Conservation (phyloP, 1,284 basidiomycete species). For the Apiotrichum sp. region DNA sequence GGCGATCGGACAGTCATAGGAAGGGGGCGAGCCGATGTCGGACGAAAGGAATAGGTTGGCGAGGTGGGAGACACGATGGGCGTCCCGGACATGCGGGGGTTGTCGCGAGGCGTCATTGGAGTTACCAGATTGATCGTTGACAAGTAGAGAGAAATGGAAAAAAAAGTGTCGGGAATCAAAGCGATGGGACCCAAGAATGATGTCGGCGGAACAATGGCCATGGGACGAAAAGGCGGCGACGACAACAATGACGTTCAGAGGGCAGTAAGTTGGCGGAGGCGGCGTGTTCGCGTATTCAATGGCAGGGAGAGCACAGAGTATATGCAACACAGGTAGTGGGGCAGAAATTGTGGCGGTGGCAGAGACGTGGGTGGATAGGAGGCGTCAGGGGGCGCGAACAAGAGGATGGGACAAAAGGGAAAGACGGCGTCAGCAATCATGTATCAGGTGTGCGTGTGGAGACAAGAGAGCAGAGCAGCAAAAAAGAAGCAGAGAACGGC, state of each 20-base stretch:
- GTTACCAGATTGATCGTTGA: too few species aligned
- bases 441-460: neutral
- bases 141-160: too few species aligned
- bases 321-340: neutral
- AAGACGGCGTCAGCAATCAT: neutral
- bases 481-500: too few species aligned
- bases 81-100: neutral
- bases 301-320: neutral
- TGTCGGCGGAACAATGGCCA: too few species aligned
- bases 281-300: too few species aligned
- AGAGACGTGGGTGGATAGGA: neutral
- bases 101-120: too few species aligned
- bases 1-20: neutral
- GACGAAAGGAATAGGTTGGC: neutral
- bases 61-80: neutral
- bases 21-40: neutral
- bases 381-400: neutral
- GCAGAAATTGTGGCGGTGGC: neutral
- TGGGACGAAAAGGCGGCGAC: too few species aligned
- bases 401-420: neutral
- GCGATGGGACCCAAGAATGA: too few species aligned
- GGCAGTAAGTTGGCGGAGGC: too few species aligned
- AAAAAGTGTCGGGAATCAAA: too few species aligned
- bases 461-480: neutral
- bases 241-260: too few species aligned